Evolutionary conservation across 2,329 filamentous ascomycete genomes (phyloP).

Genomic region (Colletotrichum sp.): DNA sequence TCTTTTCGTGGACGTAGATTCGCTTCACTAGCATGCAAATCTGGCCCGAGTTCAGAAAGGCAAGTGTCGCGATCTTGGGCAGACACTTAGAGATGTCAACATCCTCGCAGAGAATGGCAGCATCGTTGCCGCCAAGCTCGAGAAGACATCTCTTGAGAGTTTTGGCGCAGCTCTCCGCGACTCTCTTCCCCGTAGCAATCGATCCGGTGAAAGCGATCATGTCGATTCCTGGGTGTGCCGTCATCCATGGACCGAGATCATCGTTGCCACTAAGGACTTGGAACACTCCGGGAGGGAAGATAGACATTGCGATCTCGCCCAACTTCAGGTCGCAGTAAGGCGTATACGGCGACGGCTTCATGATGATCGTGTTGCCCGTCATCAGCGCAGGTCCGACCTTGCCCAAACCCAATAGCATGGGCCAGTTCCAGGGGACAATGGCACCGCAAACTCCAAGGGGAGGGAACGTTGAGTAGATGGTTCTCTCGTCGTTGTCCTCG

Average conservation of each 20-base stretch:
- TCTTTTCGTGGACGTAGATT: constrained; percentile 63
- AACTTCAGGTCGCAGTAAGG: constrained; percentile 64
- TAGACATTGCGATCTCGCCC: constrained; percentile 58
- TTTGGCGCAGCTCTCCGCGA: constrained; percentile 55
- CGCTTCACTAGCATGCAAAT: constrained; percentile 50
- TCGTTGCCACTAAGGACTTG: constrained; percentile 66
- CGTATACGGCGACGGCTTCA: constrained; percentile 64
- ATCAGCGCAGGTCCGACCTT: constrained; percentile 64
- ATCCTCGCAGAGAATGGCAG: constrained; percentile 62
- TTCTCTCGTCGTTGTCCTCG: constrained; percentile 39
- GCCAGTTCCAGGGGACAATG: constrained; percentile 59
- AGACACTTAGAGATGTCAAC: constrained; percentile 49
- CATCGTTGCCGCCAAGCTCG: constrained; percentile 67
- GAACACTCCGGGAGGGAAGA: constrained; percentile 67
- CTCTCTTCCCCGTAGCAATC: constrained; percentile 62
- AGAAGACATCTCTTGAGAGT: constrained; percentile 67
- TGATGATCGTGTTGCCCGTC: constrained; percentile 59
- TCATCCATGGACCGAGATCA: constrained; percentile 62
- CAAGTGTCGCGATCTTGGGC: constrained; percentile 48
- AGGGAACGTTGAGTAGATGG: constrained; percentile 17
- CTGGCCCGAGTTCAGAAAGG: constrained; percentile 60
- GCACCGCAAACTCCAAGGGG: constrained; percentile 47
- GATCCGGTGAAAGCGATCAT: constrained; percentile 71
- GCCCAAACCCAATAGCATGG: constrained; percentile 43
- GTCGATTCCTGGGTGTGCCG: constrained; percentile 59